A percentile compares a stretch with the other conserved stretches of the same genome.
Evolutionary conservation across 352 stramenopile genomes (phyloP).

Genomic region (Aphanomyces euteiches): DNA sequence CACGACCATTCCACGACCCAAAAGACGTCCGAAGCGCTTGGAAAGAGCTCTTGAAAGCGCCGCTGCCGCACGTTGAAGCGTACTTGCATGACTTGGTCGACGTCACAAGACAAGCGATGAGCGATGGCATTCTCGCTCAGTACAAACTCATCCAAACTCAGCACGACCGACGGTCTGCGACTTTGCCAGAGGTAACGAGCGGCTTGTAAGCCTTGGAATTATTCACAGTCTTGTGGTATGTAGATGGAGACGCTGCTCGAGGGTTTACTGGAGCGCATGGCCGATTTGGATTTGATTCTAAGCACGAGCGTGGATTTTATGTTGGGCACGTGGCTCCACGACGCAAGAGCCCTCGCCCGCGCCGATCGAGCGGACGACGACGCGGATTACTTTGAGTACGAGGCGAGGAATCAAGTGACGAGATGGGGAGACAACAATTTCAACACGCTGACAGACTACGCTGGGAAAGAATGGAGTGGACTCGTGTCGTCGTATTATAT

Average conservation of each 20-base stretch:
- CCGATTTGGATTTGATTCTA: constrained; percentile 55
- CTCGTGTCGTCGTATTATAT: constrained; percentile 69
- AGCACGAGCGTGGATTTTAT: constrained; percentile 62
- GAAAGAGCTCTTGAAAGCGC: constrained; percentile 46
- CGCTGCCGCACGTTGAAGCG: constrained; percentile 44
- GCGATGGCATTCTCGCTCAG: constrained; percentile 51
- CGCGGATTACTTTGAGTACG: constrained; percentile 64
- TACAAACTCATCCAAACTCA: constrained; percentile 59
- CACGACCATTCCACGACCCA: constrained; percentile 59
- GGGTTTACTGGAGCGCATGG: constrained; percentile 49
- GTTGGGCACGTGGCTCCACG: constrained; percentile 61
- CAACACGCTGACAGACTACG: constrained; percentile 69
- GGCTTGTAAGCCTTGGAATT: neutral
- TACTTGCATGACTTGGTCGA: constrained; percentile 72
- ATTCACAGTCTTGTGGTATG: neutral
- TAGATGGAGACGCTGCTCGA: constrained; percentile 35
- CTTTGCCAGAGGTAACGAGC: constrained; percentile 38
- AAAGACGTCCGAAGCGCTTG: constrained; percentile 53
- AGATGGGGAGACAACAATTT: constrained; percentile 75
- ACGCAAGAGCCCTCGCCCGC: constrained; percentile 45
- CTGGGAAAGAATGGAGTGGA: constrained; percentile 68
- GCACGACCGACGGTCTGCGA: constrained; percentile 39
- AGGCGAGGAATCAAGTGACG: constrained; percentile 73
- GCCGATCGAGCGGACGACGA: constrained; percentile 23
- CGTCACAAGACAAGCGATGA: constrained; percentile 65